Conservation (phyloP, 345 rosid genomes). For the Microcos paniculata region DNA sequence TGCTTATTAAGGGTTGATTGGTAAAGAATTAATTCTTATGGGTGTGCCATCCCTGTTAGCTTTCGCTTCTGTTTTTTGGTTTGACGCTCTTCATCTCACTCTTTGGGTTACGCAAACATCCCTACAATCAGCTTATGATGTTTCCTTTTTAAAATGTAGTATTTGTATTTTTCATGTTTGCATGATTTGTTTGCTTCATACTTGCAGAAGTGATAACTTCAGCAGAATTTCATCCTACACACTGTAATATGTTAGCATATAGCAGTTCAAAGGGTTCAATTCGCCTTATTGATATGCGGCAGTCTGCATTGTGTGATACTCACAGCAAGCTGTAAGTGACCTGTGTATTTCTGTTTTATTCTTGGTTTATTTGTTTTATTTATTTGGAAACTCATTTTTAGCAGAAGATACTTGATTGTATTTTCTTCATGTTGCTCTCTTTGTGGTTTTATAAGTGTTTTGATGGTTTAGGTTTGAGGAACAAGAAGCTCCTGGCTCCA, state of each 20-base stretch:
- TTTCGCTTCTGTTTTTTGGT: not conserved
- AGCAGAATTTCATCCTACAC: slow-evolving; percentile 95
- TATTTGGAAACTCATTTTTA: not conserved
- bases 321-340: slow-evolving; percentile 87
- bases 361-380: not conserved
- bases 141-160: not conserved
- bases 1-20: slow-evolving; percentile 9
- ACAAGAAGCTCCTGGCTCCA: slow-evolving; percentile 82
- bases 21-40: not conserved
- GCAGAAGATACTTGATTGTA: not conserved
- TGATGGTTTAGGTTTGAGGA: slow-evolving; percentile 82
- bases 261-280: slow-evolving; percentile 99
- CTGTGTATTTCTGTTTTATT: not conserved
- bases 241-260: slow-evolving; percentile 90
- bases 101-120: not conserved
- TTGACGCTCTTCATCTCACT: not conserved
- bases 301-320: slow-evolving; percentile 92
- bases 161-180: not conserved
- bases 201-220: slow-evolving; percentile 97
- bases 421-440: not conserved
- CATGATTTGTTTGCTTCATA: slow-evolving; percentile 1
- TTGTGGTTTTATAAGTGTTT: slow-evolving; percentile 15
- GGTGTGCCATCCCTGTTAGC: not conserved
- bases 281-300: slow-evolving; percentile 94
- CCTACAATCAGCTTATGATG: not conserved